Conservation (phyloP, 2,329 filamentous ascomycete genomes). For the Colletotrichum magnum region DNA sequence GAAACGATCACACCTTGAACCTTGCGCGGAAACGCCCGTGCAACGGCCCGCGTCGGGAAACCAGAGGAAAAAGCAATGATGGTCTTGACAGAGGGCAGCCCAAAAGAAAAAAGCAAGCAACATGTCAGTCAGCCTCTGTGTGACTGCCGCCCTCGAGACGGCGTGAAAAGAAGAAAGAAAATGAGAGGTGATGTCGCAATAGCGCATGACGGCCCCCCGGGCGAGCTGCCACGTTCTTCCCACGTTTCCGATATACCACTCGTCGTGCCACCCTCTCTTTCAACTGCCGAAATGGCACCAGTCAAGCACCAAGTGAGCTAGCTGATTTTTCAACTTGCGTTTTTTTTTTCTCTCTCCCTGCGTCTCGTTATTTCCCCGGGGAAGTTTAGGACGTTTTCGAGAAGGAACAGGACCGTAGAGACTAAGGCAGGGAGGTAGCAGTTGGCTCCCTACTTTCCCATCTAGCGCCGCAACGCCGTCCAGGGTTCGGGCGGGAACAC, state of each 20-base stretch:
- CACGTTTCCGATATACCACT: conserved; percentile 8
- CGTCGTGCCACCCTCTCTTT: conserved; percentile 1
- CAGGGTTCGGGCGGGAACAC: neutral
- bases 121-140: neutral
- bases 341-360: neutral
- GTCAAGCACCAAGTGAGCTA: neutral
- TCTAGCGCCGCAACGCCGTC: conserved; percentile 2
- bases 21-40: conserved; percentile 20
- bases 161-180: neutral
- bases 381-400: neutral
- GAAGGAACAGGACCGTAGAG: conserved; percentile 10
- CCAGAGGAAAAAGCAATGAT: conserved; percentile 17
- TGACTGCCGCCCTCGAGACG: neutral
- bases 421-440: conserved; percentile 2
- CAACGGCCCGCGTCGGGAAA: conserved; percentile 26
- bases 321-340: neutral
- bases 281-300: conserved; percentile 10
- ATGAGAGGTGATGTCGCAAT: neutral
- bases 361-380: neutral
- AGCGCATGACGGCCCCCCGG: too few relatives aligned
- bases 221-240: conserved; percentile 4
- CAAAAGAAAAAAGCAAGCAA: neutral
- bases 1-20: neutral
- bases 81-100: neutral
- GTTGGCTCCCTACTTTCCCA: conserved; percentile 15